A percentile compares a stretch with the other conserved stretches of the same genome.
phyloP scores from a whole-genome alignment of 2,329 filamentous ascomycete genomes.

The Gaeumannomyces tritici region DNA sequence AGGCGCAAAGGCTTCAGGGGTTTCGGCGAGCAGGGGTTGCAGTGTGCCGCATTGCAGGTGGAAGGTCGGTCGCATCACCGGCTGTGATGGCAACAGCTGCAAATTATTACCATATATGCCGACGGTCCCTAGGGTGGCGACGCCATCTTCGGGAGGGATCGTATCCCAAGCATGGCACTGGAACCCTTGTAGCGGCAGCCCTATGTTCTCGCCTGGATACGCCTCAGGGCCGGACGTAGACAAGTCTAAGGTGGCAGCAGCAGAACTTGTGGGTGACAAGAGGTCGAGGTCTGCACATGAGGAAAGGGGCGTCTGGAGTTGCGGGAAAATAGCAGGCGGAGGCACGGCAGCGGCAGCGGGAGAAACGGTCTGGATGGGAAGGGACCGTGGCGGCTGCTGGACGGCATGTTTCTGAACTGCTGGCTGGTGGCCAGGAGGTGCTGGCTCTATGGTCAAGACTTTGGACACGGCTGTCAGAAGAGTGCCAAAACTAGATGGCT shows the following conservation, averaged over 20 bases:
- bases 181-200: neutral
- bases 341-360: neutral
- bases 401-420: neutral
- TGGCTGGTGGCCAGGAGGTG: neutral
- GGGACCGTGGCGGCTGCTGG: neutral
- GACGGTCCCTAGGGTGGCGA: neutral
- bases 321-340: neutral
- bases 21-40: neutral
- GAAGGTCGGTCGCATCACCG: neutral
- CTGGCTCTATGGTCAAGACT: neutral
- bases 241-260: neutral
- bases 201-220: neutral
- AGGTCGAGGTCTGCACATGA: neutral
- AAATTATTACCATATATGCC: neutral
- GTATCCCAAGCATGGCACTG: neutral
- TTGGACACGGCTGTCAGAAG: neutral
- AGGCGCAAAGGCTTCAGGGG: conserved; percentile 6
- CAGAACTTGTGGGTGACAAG: neutral
- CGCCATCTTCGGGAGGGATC: neutral
- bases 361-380: neutral
- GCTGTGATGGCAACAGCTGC: neutral
- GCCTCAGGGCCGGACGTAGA: neutral
- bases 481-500: conserved; percentile 6
- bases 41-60: neutral
- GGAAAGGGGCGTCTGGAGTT: neutral